phyloP scores from a whole-genome alignment of 371 early-diverging fungal genomes.

The Mucor indicus region DNA sequence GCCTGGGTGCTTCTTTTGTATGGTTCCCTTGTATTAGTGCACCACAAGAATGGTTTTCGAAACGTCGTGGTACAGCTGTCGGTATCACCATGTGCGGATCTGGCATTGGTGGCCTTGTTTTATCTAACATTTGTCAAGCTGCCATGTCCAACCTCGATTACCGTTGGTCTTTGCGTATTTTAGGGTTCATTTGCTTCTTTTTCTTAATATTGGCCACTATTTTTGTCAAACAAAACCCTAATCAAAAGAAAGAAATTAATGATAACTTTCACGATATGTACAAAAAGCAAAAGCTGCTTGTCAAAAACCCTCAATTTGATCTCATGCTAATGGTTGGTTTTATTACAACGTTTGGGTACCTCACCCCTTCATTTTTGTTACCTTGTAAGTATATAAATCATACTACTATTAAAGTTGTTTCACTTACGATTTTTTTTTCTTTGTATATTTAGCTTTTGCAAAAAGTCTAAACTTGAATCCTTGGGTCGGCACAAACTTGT shows the following conservation, averaged over 20 bases:
- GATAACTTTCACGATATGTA: conserved; percentile 18
- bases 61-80: conserved; percentile 65
- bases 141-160: conserved; percentile 49
- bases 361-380: conserved; percentile 1
- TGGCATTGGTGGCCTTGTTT: conserved; percentile 65
- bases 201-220: conserved; percentile 40
- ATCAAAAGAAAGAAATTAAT: conserved; percentile 12
- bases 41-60: conserved; percentile 70
- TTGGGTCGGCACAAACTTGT: conserved; percentile 37
- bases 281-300: conserved; percentile 24
- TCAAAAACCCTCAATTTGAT: conserved; percentile 15
- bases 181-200: conserved; percentile 54
- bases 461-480: conserved; percentile 26
- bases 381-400: conserved; percentile 16
- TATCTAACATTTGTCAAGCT: conserved; percentile 58
- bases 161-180: conserved; percentile 64
- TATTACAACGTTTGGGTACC: conserved; percentile 25
- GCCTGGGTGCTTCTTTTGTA: conserved; percentile 64
- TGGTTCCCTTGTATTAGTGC: conserved; percentile 69
- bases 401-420: conserved; percentile 4
- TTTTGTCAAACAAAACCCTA: conserved; percentile 44
- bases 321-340: conserved; percentile 23
- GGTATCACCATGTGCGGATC: conserved; percentile 70
- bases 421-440: conserved; percentile 18
- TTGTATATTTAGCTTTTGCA: conserved; percentile 34